phyloP scores from a whole-genome alignment of 495 filamentous ascomycete species.

The Aspergillus funiculosus region DNA sequence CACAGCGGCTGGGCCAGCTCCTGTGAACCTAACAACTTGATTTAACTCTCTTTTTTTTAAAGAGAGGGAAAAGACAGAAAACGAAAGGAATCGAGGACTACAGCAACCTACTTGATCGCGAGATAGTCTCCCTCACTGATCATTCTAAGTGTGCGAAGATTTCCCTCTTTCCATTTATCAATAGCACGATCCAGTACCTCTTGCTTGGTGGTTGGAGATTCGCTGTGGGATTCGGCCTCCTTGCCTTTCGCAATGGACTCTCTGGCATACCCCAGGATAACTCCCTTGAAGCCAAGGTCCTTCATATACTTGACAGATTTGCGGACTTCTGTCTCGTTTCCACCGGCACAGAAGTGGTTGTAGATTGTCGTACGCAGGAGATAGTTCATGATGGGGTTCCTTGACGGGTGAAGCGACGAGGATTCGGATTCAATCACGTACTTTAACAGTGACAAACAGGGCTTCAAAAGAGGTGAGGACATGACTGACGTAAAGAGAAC shows the following conservation, averaged over 20 bases:
- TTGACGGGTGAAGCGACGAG: constrained; percentile 50
- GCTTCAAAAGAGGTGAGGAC: constrained; percentile 62
- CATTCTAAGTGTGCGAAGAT: constrained; percentile 62
- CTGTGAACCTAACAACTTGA: constrained; percentile 52
- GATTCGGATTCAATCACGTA: constrained; percentile 57
- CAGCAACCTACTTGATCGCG: constrained; percentile 56
- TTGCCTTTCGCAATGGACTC: constrained; percentile 62
- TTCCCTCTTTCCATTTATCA: constrained; percentile 57
- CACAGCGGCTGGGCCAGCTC: constrained; percentile 65
- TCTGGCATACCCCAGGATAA: constrained; percentile 71
- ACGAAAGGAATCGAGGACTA: too few species aligned
- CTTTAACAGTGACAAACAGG: constrained; percentile 56
- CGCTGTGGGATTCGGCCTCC: constrained; percentile 19
- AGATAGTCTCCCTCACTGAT: constrained; percentile 65
- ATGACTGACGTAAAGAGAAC: constrained; percentile 69
- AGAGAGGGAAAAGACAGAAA: too few species aligned
- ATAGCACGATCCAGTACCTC: constrained; percentile 32
- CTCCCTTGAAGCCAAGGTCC: constrained; percentile 63
- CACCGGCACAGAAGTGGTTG: constrained; percentile 77
- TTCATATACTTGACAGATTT: constrained; percentile 55
- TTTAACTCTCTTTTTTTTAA: neutral
- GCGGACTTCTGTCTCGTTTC: constrained; percentile 55
- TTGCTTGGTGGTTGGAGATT: constrained; percentile 24
- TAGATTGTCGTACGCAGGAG: constrained; percentile 76
- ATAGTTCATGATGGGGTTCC: constrained; percentile 49